Conservation (phyloP, 176 grass and related monocot species). For the Phoenix roebelenii region DNA sequence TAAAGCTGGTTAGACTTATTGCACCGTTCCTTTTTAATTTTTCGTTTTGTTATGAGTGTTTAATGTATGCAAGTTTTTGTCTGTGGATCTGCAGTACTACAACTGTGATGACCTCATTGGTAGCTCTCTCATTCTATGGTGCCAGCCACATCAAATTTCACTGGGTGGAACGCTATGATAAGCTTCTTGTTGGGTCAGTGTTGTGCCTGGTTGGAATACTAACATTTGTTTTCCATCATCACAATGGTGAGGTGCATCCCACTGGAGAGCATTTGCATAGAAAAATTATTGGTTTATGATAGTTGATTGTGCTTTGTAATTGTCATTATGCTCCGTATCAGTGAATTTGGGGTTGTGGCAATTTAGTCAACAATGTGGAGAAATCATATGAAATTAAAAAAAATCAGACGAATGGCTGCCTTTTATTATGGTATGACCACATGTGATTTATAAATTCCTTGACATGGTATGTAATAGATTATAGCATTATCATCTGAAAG, state of each 20-base stretch:
- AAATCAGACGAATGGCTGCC: no score
- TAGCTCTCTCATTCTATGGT: slow-evolving; percentile 85
- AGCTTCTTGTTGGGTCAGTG: slow-evolving; percentile 82
- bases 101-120: slow-evolving; percentile 94
- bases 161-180: slow-evolving; percentile 92
- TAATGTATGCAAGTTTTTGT: neutral
- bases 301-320: neutral
- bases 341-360: no score
- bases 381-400: no score
- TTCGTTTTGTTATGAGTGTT: no score
- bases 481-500: no score
- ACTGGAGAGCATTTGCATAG: slow-evolving; percentile 40
- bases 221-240: slow-evolving; percentile 78
- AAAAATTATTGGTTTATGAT: slow-evolving; percentile 50
- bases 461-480: no score
- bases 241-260: slow-evolving; percentile 51
- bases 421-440: no score
- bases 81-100: slow-evolving; percentile 59
- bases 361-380: no score
- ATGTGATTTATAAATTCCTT: no score
- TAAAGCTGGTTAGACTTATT: no score
- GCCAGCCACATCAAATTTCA: slow-evolving; percentile 97
- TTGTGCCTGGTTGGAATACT: slow-evolving; percentile 69
- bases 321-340: neutral
- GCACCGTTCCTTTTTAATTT: no score